Base-by-base conservation (phyloP, 2,329 filamentous ascomycete genomes). In the Aspergillus sp. region DNA sequence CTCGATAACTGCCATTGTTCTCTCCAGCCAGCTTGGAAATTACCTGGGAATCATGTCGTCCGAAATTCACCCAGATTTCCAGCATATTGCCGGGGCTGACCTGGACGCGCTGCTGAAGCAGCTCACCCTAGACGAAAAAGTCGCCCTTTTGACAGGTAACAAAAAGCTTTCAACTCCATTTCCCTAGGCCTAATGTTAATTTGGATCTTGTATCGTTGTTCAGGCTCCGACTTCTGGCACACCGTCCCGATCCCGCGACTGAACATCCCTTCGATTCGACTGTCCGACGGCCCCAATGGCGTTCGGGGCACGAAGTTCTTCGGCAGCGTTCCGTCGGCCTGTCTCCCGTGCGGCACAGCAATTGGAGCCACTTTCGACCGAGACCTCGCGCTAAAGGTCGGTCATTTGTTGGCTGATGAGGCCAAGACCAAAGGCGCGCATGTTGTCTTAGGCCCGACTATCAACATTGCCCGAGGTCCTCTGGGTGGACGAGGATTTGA, bases 401-500 rank as follows among this genome's bases (percentile, higher is more conserved):
- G 90, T 11, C 81, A 85, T 58, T 84, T 91, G 63, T 83, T 94
- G 59, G 90, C 87, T 11, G 81, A 87, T 12, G 90, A 94, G 74
- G 82, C 84, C 26, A 89, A 86, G 67, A 89, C 90, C 18, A 87
- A 90, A 69, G 90, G 89, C 6, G 88, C 89, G 29, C 84, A 92
- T 60, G 84, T 93, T 32, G 80, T 93, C 5, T 82, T 94, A 10
- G 90, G 88, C 0, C 90, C 90, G 1, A 93, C 90, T 0, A 87
- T 92, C 36, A 92, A 91, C 77, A 88, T 92, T 81, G 91, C 95
- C 68, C 85, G 91, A 14, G 90, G 90, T 54, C 91, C 91, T 0
- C 81, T 95, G 0, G 91, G 91, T n/a, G 91, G 91, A 18, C 84
- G 91, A 61, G 92, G 92, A 64, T 96, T 95, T 65, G 91, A 96